phyloP scores from a whole-genome alignment of 345 rosid genomes.

The thale cress (Arabidopsis thaliana) region TAIR10.1 NC_003076.8:14464501-14465000 shows the following conservation, averaged over 20 bases:
- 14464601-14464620: constrained; percentile 12
- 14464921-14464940: constrained; percentile 89
- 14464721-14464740: background rate
- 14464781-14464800: constrained; percentile 63
- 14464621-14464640: background rate
- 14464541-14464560: background rate
- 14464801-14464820: constrained; percentile 70
- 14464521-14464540: background rate
- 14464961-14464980: constrained; percentile 47
- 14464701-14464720: constrained; percentile 6
- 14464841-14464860: constrained; percentile 88
- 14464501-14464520: background rate
- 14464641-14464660: background rate
- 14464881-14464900: constrained; percentile 55
- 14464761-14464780: constrained; percentile 14
- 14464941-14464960: constrained; percentile 84
- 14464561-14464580: background rate
- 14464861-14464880: constrained; percentile 82
- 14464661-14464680: constrained; percentile 4
- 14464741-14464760: constrained; percentile 10
- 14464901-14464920: constrained; percentile 59
- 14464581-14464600: background rate
- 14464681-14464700: constrained; percentile 1
- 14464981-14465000: constrained; percentile 35
- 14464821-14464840: constrained; percentile 91